Base-by-base conservation (phyloP, 352 stramenopile species). In the Pythium apleroticum region DNA sequence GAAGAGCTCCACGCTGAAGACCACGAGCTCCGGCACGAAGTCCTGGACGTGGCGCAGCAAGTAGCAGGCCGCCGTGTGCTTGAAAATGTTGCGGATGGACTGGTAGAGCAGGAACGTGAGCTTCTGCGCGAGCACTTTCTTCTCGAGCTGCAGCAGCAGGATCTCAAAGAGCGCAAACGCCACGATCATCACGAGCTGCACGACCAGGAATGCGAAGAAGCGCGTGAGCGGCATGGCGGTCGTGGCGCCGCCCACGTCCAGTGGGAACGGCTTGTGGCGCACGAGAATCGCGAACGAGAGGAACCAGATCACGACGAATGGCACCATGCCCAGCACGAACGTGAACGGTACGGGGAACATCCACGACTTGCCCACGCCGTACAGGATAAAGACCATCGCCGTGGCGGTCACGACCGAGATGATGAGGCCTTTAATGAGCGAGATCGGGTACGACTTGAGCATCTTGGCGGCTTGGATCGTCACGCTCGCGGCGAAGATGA, bases 61-160 rank as follows among this genome's bases (percentile, higher is more conserved):
- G 9, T 60, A 62, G 20, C 48, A 62, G 12, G 57, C 57, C 22
- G 46, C 57, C 17, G 46, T 55, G 46, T 57, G 57, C 43, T 55
- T 76, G 48, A 81, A 64, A 7, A 79, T 27, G 39, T 80, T 80
- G 58, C 78, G 80, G 25, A 82, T 62, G 0, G 41, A 30, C 48
- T 76, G 65, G 14, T 58, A 60, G n/a, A 57, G 10, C 39, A 62
- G 35, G 17, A 58, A 60, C 12, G 57, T 57, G 19, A 73, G 41
- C 15, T 57, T 54, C 17, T 77, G 66, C 45, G 78, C 81, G 7
- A 71, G 6, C 0, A 66, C 73, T 52, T 79, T 72, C 22, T 39
- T 48, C 28, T 48, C 25, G 25, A 62, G n/a, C 43, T 62, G 24
- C 24, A 62, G n/a, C 25, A 62, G 55, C 27, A 62, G 22, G 41